These are phyloP conservation scores for Candida tallmaniae DNA, from an alignment of 805 yeast genomes.

Conservation along the genomic window DNA sequence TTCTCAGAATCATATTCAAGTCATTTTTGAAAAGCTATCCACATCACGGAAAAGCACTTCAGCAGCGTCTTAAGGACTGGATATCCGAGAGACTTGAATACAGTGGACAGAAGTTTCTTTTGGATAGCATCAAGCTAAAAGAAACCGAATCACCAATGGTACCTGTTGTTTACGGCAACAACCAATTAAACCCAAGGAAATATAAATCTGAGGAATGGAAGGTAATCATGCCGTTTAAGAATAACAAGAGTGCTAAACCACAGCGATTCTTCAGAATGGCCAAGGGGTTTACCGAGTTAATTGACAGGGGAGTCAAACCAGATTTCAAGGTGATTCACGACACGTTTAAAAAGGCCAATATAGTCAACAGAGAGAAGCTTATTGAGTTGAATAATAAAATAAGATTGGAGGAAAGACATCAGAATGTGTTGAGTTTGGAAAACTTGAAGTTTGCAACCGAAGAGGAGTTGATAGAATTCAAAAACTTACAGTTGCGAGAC, in stretches of 20 bases:
- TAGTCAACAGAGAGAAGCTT: constrained; percentile 8
- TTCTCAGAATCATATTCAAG: constrained; percentile 19
- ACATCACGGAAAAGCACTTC: constrained; percentile 21
- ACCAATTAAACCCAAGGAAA: constrained; percentile 8
- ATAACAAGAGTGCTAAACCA: constrained; percentile 9
- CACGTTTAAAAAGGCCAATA: constrained; percentile 25
- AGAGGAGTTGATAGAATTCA: constrained; percentile 8
- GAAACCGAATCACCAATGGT: constrained; percentile 3
- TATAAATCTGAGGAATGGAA: constrained; percentile 6
- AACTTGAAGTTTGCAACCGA: constrained; percentile 16
- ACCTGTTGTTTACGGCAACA: constrained; percentile 7
- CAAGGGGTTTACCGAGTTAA: constrained; percentile 28
- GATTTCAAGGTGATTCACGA: constrained; percentile 27
- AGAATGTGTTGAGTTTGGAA: constrained; percentile 20
- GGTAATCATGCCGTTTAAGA: neutral
- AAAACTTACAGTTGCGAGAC: constrained; percentile 6
- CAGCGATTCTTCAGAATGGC: constrained; percentile 18
- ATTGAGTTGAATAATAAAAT: constrained; percentile 10
- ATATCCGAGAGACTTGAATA: neutral
- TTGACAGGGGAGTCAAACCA: constrained; percentile 32
- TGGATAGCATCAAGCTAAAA: constrained; percentile 1
- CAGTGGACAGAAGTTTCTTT: neutral
- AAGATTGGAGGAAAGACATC: constrained; percentile 10
- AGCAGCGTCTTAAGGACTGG: constrained; percentile 1
- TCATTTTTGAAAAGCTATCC: constrained; percentile 33